Conservation (phyloP, 164 flowering plant species). For the Vitis amurensis region DNA sequence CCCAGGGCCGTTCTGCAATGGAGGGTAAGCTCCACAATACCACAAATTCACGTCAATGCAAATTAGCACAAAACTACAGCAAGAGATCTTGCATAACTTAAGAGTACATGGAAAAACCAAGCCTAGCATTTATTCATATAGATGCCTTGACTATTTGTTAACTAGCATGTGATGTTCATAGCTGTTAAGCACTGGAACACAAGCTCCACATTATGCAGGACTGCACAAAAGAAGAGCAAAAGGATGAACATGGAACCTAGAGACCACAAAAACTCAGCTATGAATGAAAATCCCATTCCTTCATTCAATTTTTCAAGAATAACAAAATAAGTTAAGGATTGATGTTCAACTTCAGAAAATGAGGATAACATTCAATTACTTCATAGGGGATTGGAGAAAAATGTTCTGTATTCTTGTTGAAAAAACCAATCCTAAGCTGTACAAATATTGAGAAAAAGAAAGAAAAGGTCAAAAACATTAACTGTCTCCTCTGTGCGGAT, state of each 20-base stretch:
- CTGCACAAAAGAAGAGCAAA: too few species aligned
- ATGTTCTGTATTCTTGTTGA: conserved; percentile 28
- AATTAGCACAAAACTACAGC: too few species aligned
- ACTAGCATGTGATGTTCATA: too few species aligned
- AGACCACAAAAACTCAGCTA: too few species aligned
- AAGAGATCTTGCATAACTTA: too few species aligned
- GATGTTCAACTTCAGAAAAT: conserved; percentile 18
- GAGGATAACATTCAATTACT: conserved; percentile 8
- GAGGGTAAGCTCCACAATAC: neutral
- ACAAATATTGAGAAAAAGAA: conserved; percentile 28
- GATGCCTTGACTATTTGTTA: too few species aligned
- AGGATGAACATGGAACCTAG: too few species aligned
- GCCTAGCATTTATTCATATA: too few species aligned
- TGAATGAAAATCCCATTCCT: neutral
- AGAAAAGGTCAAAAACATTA: conserved; percentile 12
- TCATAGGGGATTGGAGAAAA: conserved; percentile 10
- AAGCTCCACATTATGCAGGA: too few species aligned
- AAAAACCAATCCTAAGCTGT: conserved; percentile 44
- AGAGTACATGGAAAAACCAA: too few species aligned
- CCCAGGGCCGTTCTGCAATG: neutral
- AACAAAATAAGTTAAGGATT: conserved; percentile 13
- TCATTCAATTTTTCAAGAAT: neutral
- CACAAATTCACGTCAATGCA: too few species aligned
- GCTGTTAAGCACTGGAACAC: too few species aligned
- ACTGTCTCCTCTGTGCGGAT: conserved; percentile 23